phyloP scores from a whole-genome alignment of 2,329 filamentous ascomycete species.

The Aspergillus felis region DNA sequence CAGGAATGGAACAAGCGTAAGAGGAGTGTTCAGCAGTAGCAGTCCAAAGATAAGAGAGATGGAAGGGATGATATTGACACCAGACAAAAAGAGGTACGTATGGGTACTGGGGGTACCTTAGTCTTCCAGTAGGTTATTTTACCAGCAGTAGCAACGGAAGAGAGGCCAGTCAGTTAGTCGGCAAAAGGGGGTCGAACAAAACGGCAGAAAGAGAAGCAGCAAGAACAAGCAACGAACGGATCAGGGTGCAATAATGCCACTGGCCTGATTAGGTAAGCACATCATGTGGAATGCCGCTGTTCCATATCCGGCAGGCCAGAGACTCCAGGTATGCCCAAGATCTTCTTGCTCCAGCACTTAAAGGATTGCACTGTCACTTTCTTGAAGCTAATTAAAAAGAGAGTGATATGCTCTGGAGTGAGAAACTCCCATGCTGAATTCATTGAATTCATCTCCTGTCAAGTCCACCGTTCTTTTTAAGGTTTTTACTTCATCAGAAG shows the following conservation, averaged over 20 bases:
- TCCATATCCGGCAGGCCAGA: slow-evolving; percentile 5
- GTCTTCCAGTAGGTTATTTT: slow-evolving; percentile 12
- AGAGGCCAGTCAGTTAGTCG: slow-evolving; percentile 16
- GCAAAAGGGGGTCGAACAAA: not conserved
- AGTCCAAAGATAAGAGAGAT: slow-evolving; percentile 9
- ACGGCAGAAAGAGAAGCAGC: slow-evolving; percentile 2
- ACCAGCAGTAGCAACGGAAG: slow-evolving; percentile 14
- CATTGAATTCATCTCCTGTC: not conserved
- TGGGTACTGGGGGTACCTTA: not conserved
- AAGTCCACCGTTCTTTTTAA: not conserved
- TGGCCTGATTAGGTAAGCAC: not conserved
- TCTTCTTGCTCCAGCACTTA: not conserved
- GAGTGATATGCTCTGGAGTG: not conserved
- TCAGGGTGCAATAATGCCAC: not conserved
- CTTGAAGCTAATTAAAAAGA: not conserved
- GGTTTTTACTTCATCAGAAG: not conserved
- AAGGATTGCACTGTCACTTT: too few species aligned
- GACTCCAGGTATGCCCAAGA: not conserved
- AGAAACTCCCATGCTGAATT: not conserved
- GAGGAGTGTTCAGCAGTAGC: slow-evolving; percentile 16
- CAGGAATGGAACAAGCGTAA: slow-evolving; percentile 23
- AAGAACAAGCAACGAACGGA: not conserved
- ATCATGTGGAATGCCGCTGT: slow-evolving; percentile 6
- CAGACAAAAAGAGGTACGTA: slow-evolving; percentile 9
- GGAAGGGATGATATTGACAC: slow-evolving; percentile 8